phyloP scores from a whole-genome alignment of 108 stramenopile species.

The Cyclostephanos invisitatus region DNA sequence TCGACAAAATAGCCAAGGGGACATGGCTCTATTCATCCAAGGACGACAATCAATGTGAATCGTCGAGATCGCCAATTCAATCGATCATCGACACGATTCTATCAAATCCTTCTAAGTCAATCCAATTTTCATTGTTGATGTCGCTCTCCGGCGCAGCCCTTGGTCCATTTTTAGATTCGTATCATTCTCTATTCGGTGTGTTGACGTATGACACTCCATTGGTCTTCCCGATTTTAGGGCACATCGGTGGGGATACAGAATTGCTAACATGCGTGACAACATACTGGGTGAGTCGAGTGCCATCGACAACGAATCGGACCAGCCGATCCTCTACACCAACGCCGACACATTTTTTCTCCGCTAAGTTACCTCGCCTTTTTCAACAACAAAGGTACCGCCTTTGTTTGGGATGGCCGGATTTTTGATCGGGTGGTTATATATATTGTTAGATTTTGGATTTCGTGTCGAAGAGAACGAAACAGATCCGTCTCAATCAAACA shows the following conservation, averaged over 20 bases:
- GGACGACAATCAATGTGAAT: constrained; percentile 8
- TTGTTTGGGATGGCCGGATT: constrained; percentile 86
- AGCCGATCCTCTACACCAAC: too few species aligned
- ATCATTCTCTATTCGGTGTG: constrained; percentile 81
- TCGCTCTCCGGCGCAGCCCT: constrained; percentile 67
- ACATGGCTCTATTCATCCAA: constrained; percentile 2
- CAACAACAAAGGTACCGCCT: constrained; percentile 43
- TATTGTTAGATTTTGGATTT: constrained; percentile 57
- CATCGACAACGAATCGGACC: too few species aligned
- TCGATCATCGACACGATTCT: constrained; percentile 11
- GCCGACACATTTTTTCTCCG: too few species aligned
- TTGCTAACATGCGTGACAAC: constrained; percentile 63
- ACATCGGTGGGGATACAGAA: constrained; percentile 40
- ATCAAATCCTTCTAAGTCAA: constrained; percentile 33
- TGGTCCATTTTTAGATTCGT: constrained; percentile 87
- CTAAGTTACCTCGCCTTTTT: too few species aligned
- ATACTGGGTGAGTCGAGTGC: constrained; percentile 59
- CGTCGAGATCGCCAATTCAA: constrained; percentile 12
- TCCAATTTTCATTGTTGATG: constrained; percentile 65
- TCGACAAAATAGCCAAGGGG: background rate
- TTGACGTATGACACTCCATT: constrained; percentile 78
- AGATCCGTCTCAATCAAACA: constrained; percentile 13
- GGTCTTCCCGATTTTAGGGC: constrained; percentile 51
- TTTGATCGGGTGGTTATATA: constrained; percentile 85
- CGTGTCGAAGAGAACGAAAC: background rate